phyloP scores from a whole-genome alignment of 345 rosid genomes.

The Gynandropsis gynandra region DNA sequence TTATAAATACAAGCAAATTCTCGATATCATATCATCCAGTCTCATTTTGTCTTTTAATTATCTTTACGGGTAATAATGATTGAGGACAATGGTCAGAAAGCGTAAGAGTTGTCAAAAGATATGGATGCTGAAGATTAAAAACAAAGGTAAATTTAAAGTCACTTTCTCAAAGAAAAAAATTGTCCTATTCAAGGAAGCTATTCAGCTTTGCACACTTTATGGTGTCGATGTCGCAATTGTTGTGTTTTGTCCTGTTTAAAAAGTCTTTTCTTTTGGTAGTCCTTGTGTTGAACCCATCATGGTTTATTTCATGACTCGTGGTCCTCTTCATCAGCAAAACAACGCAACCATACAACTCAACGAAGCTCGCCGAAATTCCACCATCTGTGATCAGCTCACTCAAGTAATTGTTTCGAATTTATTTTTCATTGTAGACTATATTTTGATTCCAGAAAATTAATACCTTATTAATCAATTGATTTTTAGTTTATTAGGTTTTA shows the following conservation, averaged over 20 bases:
- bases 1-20: slow-evolving; percentile 12
- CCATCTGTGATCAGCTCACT: slow-evolving; percentile 34
- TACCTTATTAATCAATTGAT: neutral
- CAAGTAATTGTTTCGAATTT: too few relatives aligned
- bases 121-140: slow-evolving; percentile 20
- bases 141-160: slow-evolving; percentile 16
- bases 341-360: slow-evolving; percentile 11
- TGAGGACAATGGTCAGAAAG: slow-evolving; percentile 27
- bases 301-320: slow-evolving; percentile 26
- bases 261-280: slow-evolving; percentile 56
- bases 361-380: slow-evolving; percentile 36
- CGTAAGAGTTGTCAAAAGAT: slow-evolving; percentile 23
- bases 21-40: neutral
- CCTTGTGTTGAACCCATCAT: slow-evolving; percentile 35
- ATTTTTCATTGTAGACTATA: neutral
- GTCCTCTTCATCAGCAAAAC: neutral
- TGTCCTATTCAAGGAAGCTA: slow-evolving; percentile 24
- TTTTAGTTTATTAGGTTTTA: too few relatives aligned
- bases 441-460: neutral
- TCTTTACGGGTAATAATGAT: neutral
- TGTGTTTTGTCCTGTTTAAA: slow-evolving; percentile 24
- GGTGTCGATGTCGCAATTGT: slow-evolving; percentile 13
- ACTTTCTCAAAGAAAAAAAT: slow-evolving; percentile 24
- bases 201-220: slow-evolving; percentile 23
- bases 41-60: neutral